Evolutionary conservation across 2,329 filamentous ascomycete species (phyloP), one percentile per base, ranked within the genome.

Genomic region (Macrophomina phaseolina): DNA sequence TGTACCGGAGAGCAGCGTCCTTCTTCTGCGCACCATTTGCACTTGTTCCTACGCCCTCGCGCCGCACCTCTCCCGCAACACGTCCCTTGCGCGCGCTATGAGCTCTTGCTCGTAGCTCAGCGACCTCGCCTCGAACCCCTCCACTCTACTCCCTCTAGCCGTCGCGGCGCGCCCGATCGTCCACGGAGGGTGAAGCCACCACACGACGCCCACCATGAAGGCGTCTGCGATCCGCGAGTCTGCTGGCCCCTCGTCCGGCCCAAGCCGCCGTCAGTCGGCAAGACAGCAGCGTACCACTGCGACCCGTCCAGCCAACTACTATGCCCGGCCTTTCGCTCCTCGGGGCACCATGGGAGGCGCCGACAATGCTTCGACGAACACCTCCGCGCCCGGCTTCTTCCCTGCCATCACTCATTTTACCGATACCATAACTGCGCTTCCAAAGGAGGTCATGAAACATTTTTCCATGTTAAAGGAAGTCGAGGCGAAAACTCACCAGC

Each of bases 391-490:
- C 32, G 83, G 83, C 73, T 89, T 91, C 78, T 90, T 87, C 72
- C 88, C 89, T 67, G 89, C 87, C 30, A 85, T 91, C 69, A 87
- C 86, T 48, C 88, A 89, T 76, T 98, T 99, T 77, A 92, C 94
- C 69, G 94, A 98, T 79, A 90, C 93, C 69, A 93, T 98, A 76
- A 90, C 93, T 62, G 94, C 94, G 46, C 87, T 99, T 32, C 95
- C 95, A 4, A 94, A 94, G 78, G 95, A 99, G 81, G 92, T 97
- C 61, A 93, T 97, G 72, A 90, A 93, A 76, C 94, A 99, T 79
- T 97, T 97, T 73, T 97, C 94, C 40, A 86, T 98, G 66, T 85
- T 99, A 72, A 97, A 97, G 79, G 95, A 99, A 81, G 95, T 98
- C 56, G 95, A 99, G 82, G 94, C 94, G 69, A 99, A 99, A 81